A percentile compares a stretch with the other conserved stretches of the same genome.
Evolutionary conservation across 352 stramenopile genomes (phyloP).

Genomic region (Pythium coloratum): DNA sequence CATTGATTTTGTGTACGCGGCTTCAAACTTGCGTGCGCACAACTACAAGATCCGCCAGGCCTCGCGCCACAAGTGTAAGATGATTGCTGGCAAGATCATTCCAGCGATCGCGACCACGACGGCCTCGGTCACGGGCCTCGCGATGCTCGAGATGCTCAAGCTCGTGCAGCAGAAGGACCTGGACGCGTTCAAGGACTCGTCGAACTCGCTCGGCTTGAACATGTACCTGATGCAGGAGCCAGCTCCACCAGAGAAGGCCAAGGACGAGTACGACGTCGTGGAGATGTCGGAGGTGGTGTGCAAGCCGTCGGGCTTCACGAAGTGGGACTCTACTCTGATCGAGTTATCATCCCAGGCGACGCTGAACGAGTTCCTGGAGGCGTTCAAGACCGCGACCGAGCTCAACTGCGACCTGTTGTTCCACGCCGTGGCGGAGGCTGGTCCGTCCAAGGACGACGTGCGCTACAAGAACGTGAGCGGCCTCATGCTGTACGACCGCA

Average conservation of each 20-base stretch:
- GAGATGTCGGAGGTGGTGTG: constrained; percentile 88
- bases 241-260: constrained; percentile 75
- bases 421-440: constrained; percentile 73
- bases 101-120: constrained; percentile 99
- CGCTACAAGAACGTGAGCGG: constrained; percentile 71
- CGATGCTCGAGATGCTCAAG: constrained; percentile 93
- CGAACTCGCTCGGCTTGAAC: constrained; percentile 91
- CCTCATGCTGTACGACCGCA: constrained; percentile 87
- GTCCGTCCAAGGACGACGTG: constrained; percentile 59
- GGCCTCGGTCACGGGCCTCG: constrained; percentile 97
- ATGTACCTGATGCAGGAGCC: constrained; percentile 93
- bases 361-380: constrained; percentile 61
- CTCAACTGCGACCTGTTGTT: constrained; percentile 85
- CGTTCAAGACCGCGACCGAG: constrained; percentile 70
- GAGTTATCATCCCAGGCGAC: constrained; percentile 67
- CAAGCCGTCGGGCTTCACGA: constrained; percentile 88
- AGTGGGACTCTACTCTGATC: constrained; percentile 90
- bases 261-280: constrained; percentile 91
- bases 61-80: constrained; percentile 93
- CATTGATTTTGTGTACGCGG: constrained; percentile 98
- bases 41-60: constrained; percentile 87
- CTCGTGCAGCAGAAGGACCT: constrained; percentile 87
- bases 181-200: constrained; percentile 91
- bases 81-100: constrained; percentile 99
- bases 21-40: constrained; percentile 95